Conservation (phyloP, 352 stramenopile species). For the Phytopythium litorale region DNA sequence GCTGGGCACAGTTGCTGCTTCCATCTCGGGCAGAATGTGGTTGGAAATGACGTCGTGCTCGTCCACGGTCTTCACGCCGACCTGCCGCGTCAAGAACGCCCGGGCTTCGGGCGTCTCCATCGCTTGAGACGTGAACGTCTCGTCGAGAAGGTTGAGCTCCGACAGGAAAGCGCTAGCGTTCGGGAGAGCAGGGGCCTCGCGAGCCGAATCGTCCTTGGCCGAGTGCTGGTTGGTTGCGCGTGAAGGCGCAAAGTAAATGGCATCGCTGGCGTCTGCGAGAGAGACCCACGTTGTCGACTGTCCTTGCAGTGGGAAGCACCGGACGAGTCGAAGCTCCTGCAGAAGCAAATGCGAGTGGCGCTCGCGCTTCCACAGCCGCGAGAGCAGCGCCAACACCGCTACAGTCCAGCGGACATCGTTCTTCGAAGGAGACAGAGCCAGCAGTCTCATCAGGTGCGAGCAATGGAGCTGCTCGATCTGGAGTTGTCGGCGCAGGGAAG, state of each 20-base stretch:
- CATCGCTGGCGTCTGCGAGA: conserved; percentile 35
- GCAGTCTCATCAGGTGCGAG: conserved; percentile 56
- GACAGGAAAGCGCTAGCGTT: neutral
- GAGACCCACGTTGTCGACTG: conserved; percentile 32
- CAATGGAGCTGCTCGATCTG: conserved; percentile 60
- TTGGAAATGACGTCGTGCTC: conserved; percentile 71
- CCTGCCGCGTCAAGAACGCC: conserved; percentile 45
- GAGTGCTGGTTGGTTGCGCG: neutral
- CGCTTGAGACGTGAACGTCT: conserved; percentile 30
- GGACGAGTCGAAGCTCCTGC: conserved; percentile 66
- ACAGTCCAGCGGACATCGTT: conserved; percentile 36
- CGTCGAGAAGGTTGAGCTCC: conserved; percentile 38
- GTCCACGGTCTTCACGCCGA: conserved; percentile 58
- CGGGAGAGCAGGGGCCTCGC: neutral
- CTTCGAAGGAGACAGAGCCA: conserved; percentile 30
- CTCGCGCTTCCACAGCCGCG: conserved; percentile 57
- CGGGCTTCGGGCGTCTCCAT: conserved; percentile 24
- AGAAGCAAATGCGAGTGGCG: conserved; percentile 37
- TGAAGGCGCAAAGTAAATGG: conserved; percentile 17
- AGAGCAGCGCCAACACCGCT: conserved; percentile 41
- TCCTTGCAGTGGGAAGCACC: conserved; percentile 60
- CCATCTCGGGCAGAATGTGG: conserved; percentile 53
- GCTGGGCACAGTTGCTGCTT: neutral
- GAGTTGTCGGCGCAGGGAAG: conserved; percentile 51
- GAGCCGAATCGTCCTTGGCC: neutral